Evolutionary conservation across 2,329 filamentous ascomycete genomes (phyloP).

Genomic region (Fusarium multiceps): DNA sequence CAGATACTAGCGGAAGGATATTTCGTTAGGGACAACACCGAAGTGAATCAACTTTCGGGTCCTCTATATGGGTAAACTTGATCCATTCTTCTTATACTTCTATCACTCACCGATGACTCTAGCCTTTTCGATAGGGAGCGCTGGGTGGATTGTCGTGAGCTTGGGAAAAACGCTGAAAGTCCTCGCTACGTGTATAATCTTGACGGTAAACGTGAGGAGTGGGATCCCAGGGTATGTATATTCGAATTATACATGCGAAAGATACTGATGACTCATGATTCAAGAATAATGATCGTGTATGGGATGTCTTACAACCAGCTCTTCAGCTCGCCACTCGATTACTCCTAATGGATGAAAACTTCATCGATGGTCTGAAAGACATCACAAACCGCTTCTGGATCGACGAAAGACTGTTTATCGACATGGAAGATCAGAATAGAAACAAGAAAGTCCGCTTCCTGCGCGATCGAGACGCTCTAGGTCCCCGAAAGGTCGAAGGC

Average conservation of each 20-base stretch:
- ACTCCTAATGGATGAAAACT: conserved; percentile 35
- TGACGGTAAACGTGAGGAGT: conserved; percentile 40
- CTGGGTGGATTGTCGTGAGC: conserved; percentile 20
- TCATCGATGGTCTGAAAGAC: conserved; percentile 37
- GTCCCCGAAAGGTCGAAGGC: conserved; percentile 1
- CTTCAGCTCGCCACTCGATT: conserved; percentile 45
- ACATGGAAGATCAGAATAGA: background rate
- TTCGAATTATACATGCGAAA: background rate
- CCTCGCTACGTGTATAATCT: conserved; percentile 38
- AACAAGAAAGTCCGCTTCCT: conserved; percentile 17
- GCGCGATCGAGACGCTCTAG: background rate
- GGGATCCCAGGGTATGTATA: conserved; percentile 39
- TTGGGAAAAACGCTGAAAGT: background rate
- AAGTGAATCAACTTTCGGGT: conserved; percentile 30
- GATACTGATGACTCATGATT: background rate
- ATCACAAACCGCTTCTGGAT: conserved; percentile 43
- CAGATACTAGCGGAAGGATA: conserved; percentile 43
- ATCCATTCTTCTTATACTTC: background rate
- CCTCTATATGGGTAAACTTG: conserved; percentile 40
- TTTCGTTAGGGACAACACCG: conserved; percentile 34
- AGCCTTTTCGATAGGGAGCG: conserved; percentile 27
- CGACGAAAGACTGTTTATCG: conserved; percentile 4
- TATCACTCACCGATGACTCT: background rate
- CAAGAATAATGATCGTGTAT: conserved; percentile 44
- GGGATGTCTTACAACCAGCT: conserved; percentile 46